Evolutionary conservation across 805 yeast genomes (phyloP), one percentile per base, ranked within the genome.

Genomic region (Grigorovia yakushimaensis): DNA sequence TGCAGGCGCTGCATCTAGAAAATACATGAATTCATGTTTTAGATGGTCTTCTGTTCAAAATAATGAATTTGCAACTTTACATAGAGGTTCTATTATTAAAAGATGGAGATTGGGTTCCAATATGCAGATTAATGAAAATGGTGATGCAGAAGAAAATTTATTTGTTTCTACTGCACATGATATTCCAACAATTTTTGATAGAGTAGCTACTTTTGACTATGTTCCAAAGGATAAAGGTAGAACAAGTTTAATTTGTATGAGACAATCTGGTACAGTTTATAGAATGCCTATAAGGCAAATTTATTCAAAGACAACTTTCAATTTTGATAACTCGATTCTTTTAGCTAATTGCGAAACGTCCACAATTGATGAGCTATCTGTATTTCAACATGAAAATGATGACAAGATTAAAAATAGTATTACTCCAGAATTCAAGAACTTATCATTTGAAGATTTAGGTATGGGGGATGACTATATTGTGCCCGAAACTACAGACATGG

Each of bases 211-310:
- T 0, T 88, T 83, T 65, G 96, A 88, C 62, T 88, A 88, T 60
- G 77, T 81, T n/a, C 79, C 82, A 0, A 56, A 57, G 43, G 79
- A 76, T 48, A 68, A 78, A 2, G 73, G 80, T 20, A 75, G 78
- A 1, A 74, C 84, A 8, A 79, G 82, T 54, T 72, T 86, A 48
- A 79, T 89, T 24, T 88, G 97, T 63, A 83, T 89, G 84, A 72
- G 96, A 53, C 94, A 87, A 57, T 84, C 95, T 1, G 97, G 97
- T 3, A 82, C 86, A 46, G 81, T 88, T 0, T 88, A 84, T 64
- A 72, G 83, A 49, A 85, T 85, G 89, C 76, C 82, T 0, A 84
- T 82, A 0, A 66, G 71, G 1, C 91, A 85, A 59, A 76, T 84
- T 44, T 80, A 80, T 30, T 78, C 79, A 36, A 71, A 80, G 8